These are phyloP conservation scores for Candida suzukii DNA, from an alignment of 805 yeast genomes.

Conservation along the genomic window DNA sequence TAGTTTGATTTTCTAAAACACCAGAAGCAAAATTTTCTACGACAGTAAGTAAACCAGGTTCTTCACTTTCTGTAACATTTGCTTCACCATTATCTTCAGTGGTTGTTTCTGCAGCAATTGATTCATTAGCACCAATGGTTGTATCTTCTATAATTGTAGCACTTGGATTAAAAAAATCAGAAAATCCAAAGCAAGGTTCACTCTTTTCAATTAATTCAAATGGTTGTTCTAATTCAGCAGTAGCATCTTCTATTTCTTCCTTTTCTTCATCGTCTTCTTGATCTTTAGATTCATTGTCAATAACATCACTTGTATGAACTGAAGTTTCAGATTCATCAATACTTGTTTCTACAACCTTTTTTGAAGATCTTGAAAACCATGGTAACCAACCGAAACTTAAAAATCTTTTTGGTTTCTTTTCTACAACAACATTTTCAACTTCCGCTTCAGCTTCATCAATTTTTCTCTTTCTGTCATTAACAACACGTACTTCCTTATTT, in stretches of 20 bases:
- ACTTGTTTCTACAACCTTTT: too few species aligned
- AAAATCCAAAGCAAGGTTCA: background rate
- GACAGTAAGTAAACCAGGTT: constrained; percentile 1
- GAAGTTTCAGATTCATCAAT: background rate
- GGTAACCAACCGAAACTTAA: too few species aligned
- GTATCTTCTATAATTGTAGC: background rate
- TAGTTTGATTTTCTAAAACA: background rate
- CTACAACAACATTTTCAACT: too few species aligned
- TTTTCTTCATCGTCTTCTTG: background rate
- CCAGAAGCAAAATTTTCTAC: constrained; percentile 5
- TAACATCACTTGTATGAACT: background rate
- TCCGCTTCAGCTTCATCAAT: constrained; percentile 1
- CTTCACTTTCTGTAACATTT: background rate
- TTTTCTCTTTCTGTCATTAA: too few species aligned
- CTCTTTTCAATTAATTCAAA: background rate
- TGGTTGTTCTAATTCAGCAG: too few species aligned
- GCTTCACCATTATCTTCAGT: background rate
- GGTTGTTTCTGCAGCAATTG: too few species aligned
- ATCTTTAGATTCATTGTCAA: background rate
- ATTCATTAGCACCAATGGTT: background rate
- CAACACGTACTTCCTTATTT: background rate
- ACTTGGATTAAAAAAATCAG: background rate
- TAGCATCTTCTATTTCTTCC: too few species aligned
- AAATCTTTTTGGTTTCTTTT: too few species aligned
- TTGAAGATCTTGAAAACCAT: too few species aligned